These are phyloP conservation scores for Cryphonectria carpinicola DNA, from an alignment of 2,329 filamentous ascomycete species.

Conservation along the genomic window DNA sequence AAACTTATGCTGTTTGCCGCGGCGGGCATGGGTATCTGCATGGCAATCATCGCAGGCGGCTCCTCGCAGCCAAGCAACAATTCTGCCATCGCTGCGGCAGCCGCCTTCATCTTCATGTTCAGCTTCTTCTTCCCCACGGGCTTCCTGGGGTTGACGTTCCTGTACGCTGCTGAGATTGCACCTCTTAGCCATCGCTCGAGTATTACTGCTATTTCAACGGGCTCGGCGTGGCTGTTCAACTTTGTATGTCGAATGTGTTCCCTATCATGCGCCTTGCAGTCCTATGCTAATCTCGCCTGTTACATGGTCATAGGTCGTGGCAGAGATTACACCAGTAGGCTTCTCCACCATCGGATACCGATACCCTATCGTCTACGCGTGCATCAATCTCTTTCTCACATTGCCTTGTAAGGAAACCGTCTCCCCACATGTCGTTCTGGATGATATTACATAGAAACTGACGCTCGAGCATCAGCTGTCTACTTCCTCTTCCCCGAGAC, in stretches of 20 bases:
- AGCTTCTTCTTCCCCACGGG: constrained; percentile 64
- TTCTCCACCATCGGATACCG: constrained; percentile 55
- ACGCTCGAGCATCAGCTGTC: not conserved
- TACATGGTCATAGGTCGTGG: constrained; percentile 44
- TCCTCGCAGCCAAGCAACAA: constrained; percentile 37
- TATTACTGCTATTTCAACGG: constrained; percentile 60
- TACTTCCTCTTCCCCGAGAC: constrained; percentile 26
- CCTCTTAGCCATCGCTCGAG: constrained; percentile 54
- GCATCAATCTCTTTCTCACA: constrained; percentile 48
- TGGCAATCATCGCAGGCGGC: constrained; percentile 14
- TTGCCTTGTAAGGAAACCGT: constrained; percentile 32
- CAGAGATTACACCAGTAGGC: constrained; percentile 49
- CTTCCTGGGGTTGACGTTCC: constrained; percentile 61
- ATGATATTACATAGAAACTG: not conserved
- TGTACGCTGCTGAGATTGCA: constrained; percentile 62
- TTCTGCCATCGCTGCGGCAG: constrained; percentile 24
- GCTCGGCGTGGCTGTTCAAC: constrained; percentile 51
- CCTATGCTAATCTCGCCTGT: not conserved
- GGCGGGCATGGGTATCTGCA: constrained; percentile 18
- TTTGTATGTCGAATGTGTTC: constrained; percentile 38
- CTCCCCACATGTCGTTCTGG: too few species aligned
- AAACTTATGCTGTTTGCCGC: constrained; percentile 24
- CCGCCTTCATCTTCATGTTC: constrained; percentile 58
- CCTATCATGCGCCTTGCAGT: not conserved
- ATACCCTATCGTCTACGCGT: constrained; percentile 55